Percentiles rank a stretch among this genome's conserved stretches.
Conservation (phyloP, 2,329 filamentous ascomycete species). For the Arthrobotrys iridis region DNA sequence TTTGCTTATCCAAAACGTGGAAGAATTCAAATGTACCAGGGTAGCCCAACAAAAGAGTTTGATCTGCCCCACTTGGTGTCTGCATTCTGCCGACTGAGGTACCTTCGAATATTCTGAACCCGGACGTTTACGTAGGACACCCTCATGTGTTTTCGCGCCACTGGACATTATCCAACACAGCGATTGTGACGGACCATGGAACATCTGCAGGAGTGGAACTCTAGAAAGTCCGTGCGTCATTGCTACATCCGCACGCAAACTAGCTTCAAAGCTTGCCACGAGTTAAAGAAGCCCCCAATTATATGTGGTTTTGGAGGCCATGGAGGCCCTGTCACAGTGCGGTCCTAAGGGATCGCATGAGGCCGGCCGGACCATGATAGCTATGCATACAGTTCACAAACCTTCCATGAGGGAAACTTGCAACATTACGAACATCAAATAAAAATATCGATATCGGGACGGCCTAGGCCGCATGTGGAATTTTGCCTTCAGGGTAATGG, state of each 20-base stretch:
- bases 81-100: conserved; percentile 9
- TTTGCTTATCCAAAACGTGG: conserved; percentile 45
- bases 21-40: conserved; percentile 40
- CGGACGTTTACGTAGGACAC: conserved; percentile 21
- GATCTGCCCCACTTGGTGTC: conserved; percentile 34
- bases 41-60: neutral
- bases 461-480: neutral
- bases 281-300: conserved; percentile 15
- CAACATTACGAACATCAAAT: conserved; percentile 6
- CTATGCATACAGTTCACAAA: conserved; percentile 23
- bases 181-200: conserved; percentile 11
- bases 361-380: neutral
- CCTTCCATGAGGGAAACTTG: conserved; percentile 16
- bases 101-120: conserved; percentile 25
- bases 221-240: conserved; percentile 31
- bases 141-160: conserved; percentile 4
- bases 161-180: conserved; percentile 29
- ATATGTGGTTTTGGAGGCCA: neutral
- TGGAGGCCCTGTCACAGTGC: neutral
- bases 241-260: conserved; percentile 4
- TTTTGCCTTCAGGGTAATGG: neutral
- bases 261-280: conserved; percentile 23
- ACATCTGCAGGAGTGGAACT: conserved; percentile 12
- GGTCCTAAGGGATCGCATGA: conserved; percentile 1
- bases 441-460: conserved; percentile 10